phyloP scores from a whole-genome alignment of 2,329 filamentous ascomycete species.

The Colletotrichum sp. region DNA sequence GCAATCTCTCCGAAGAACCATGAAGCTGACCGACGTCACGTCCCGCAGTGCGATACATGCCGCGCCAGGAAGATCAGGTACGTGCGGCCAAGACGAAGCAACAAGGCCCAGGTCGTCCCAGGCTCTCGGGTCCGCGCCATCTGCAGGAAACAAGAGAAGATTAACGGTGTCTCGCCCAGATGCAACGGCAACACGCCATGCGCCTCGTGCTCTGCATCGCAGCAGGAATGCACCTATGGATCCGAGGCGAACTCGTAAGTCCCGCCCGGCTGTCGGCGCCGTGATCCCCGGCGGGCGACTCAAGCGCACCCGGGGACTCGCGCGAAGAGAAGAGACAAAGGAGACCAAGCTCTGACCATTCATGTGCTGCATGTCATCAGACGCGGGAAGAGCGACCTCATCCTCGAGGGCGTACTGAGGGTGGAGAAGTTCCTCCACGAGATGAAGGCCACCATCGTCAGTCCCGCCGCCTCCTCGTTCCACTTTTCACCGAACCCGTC shows the following conservation, averaged over 20 bases:
- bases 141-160: background rate
- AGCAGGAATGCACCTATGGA: constrained; percentile 46
- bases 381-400: constrained; percentile 56
- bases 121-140: background rate
- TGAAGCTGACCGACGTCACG: background rate
- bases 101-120: background rate
- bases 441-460: constrained; percentile 46
- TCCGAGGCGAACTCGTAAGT: constrained; percentile 49
- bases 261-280: background rate
- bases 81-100: background rate
- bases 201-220: constrained; percentile 38
- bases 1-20: background rate
- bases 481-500: constrained; percentile 8
- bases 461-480: constrained; percentile 5
- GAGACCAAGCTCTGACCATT: background rate
- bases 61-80: constrained; percentile 53
- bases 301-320: background rate
- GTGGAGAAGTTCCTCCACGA: constrained; percentile 52
- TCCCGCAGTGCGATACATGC: constrained; percentile 50
- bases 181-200: constrained; percentile 55
- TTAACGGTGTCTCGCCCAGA: constrained; percentile 31
- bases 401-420: constrained; percentile 54
- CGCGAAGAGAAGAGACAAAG: background rate
- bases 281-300: constrained; percentile 5
- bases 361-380: constrained; percentile 27